phyloP scores from a whole-genome alignment of 1,284 basidiomycete genomes.

The Gomphus sp. region DNA sequence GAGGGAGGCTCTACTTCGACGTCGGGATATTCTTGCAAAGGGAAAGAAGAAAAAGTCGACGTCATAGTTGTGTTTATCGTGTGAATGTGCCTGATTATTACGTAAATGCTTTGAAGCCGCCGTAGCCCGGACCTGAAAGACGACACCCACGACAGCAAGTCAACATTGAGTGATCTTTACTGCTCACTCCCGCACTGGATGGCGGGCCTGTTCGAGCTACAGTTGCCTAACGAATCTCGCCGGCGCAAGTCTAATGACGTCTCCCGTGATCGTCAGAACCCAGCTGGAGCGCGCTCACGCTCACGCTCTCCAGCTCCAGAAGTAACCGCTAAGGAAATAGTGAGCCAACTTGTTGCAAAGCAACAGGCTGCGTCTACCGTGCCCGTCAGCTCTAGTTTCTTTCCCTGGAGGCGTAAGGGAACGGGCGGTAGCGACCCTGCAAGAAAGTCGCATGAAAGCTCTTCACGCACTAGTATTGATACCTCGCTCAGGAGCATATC shows the following conservation, averaged over 20 bases:
- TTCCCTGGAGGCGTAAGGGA: conserved; percentile 7
- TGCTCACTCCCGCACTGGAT: conserved; percentile 8
- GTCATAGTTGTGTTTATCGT: background rate
- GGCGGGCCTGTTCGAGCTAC: conserved; percentile 10
- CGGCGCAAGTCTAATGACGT: background rate
- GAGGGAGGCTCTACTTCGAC: conserved; percentile 18
- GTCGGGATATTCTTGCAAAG: conserved; percentile 18
- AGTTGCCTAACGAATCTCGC: conserved; percentile 6
- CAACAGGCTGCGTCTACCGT: background rate
- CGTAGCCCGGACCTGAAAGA: background rate
- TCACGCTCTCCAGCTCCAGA: conserved; percentile 3
- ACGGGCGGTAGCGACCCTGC: background rate
- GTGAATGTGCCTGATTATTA: background rate
- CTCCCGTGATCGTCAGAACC: background rate
- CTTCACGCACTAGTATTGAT: background rate
- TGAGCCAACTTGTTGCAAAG: conserved; percentile 5
- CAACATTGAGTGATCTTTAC: conserved; percentile 5
- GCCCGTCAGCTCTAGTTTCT: background rate
- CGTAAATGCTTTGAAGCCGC: background rate
- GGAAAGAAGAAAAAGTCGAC: conserved; percentile 15
- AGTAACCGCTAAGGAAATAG: conserved; percentile 7
- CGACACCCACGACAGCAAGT: conserved; percentile 1
- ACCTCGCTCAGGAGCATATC: background rate
- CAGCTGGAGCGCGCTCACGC: conserved; percentile 1
- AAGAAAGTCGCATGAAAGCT: background rate